Evolutionary conservation across 2,329 filamentous ascomycete genomes (phyloP).

Genomic region (Colletotrichum kahawae): DNA sequence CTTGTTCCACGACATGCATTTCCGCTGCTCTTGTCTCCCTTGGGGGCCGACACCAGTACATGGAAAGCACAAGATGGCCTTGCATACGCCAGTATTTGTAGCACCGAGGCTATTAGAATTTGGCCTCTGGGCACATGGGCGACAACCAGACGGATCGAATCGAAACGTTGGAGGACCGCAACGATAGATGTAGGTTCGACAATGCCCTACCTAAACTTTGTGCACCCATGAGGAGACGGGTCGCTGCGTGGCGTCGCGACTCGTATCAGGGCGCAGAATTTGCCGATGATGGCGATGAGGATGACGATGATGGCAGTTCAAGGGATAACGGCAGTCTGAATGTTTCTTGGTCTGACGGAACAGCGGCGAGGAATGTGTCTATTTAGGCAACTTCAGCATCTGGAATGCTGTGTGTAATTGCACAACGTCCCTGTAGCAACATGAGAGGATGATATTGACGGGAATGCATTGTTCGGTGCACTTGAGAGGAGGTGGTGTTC

Average conservation of each 20-base stretch:
- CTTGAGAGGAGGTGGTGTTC: neutral
- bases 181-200: neutral
- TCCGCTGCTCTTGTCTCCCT: neutral
- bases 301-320: neutral
- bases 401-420: slow-evolving; percentile 9
- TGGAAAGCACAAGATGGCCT: neutral
- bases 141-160: neutral
- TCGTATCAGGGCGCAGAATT: neutral
- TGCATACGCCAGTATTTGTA: neutral
- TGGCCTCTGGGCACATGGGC: neutral
- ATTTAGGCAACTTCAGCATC: neutral
- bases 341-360: neutral
- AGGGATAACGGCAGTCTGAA: neutral
- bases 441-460: neutral
- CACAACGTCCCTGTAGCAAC: neutral
- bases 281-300: neutral
- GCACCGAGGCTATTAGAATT: neutral
- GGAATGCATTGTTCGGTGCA: neutral
- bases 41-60: neutral
- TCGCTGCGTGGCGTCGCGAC: neutral
- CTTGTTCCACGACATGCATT: neutral
- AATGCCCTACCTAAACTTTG: neutral
- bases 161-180: neutral
- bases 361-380: neutral
- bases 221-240: neutral